A percentile compares a stretch with the other conserved stretches of the same genome.
Conservation (phyloP, 306 rosid genomes). For the Nissolia schottii region DNA sequence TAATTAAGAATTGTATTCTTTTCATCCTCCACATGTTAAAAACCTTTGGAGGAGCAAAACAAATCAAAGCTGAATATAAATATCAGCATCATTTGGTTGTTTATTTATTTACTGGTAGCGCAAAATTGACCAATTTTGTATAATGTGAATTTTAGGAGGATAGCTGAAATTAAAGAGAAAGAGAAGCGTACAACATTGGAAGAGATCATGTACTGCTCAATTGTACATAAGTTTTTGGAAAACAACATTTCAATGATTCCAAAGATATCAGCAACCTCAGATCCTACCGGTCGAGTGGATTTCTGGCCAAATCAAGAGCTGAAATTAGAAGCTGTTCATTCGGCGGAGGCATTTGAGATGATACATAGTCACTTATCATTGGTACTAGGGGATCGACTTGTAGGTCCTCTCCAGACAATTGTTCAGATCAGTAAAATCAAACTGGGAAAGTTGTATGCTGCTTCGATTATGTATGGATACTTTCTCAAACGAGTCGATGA, state of each 20-base stretch:
- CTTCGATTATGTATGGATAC: constrained; percentile 96
- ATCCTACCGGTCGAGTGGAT: constrained; percentile 72
- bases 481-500: constrained; percentile 92
- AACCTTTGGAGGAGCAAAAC: not conserved
- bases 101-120: constrained; percentile 8
- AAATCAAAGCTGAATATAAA: not conserved
- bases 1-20: not conserved
- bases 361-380: constrained; percentile 80
- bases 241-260: constrained; percentile 75
- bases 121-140: constrained; percentile 12
- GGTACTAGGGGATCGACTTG: constrained; percentile 70
- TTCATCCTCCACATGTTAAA: not conserved
- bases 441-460: constrained; percentile 92
- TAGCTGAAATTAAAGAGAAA: constrained; percentile 79
- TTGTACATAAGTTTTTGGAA: constrained; percentile 64
- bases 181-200: constrained; percentile 61
- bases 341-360: constrained; percentile 90
- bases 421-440: constrained; percentile 88
- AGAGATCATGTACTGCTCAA: constrained; percentile 81
- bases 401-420: constrained; percentile 68
- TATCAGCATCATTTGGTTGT: constrained; percentile 13
- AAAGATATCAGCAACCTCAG: constrained; percentile 55
- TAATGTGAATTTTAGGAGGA: constrained; percentile 63
- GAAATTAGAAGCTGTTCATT: constrained; percentile 80
- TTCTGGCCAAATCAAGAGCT: constrained; percentile 92